Base-by-base conservation (phyloP, 495 filamentous ascomycete genomes). In the Penicillium pancosmium region DNA sequence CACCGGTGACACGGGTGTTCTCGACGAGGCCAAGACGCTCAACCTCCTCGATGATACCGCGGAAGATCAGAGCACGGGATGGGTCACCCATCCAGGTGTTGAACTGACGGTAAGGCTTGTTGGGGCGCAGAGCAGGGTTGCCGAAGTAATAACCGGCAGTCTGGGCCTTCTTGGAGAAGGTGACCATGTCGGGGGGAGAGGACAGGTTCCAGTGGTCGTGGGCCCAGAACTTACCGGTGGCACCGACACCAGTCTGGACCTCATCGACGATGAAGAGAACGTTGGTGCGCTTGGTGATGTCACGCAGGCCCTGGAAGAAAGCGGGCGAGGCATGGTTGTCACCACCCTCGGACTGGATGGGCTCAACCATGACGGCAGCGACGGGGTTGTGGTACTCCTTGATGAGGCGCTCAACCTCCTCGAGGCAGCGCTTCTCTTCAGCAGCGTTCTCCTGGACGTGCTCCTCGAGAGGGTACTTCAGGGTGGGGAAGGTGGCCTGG, bases 61-160 rank as follows among this genome's bases (percentile, higher is more conserved):
- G 85, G 86, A 97, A 98, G 58, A 98, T 83, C 58, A 98, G 78
- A 9, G 91, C 92, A 50, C 91, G 86, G 10, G 90, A 86, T 31
- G 94, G 94, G 78, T 98, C 94, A 71, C 94, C 94, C 93, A 98
- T 97, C 94, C 94, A 98, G 57, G 95, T 98, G 79, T 98, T 98
- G 80, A 98, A 98, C 77, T 98, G 94, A 51, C 94, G 87, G 83
- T 97, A 98, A n/a, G 94, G 92, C 83, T 93, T 93, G 80, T 97
- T 97, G 50, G 94, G 94, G n/a, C 93, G 83, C 57, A 98, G 82
- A 48, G 88, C 84, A 16, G 85, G 84, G 80, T 96, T 90, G 31
- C 92, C 91, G 69, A 84, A 98, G 81, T 96, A 98, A 84, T 95
- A 98, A 34, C 94, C 94, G 33, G 94, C 94, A 8, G 95, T 93